Evolutionary conservation across 306 rosid genomes (phyloP), one percentile per base, ranked within the genome.

Genomic region (Fagus crenata): DNA sequence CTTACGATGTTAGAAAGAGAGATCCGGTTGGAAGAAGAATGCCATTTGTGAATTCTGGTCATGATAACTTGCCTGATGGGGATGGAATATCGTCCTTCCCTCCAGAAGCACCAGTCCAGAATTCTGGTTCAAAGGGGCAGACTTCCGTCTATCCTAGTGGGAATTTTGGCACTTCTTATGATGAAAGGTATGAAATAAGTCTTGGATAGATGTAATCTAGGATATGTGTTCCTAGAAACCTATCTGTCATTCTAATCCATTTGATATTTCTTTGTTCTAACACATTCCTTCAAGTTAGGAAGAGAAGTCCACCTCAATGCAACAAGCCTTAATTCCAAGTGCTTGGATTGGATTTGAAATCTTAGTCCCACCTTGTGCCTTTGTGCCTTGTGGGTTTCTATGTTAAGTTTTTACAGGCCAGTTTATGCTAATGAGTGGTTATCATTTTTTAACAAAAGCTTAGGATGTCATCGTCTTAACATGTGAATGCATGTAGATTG

Each of bases 151-250:
- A 84, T 71, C 60, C 81, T 73, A 81, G 84, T 32, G 82, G 81
- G 51, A 86, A 74, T 55, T 54, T 78, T 67, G 78, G 81, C 53
- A 65, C 86, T 49, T 32, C 84, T 15, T 71, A n/a, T n/a, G 95
- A 89, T 15, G 91, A 91, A 84, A 93, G 98, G 98, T 93, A 82
- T 67, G 75, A 5, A 22, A 49, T 41, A 46, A 78, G 28, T 77
- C 64, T 40, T 67, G 59, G 73, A 40, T 46, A 43, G 78, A 68
- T 74, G 14, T 22, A 41, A 28, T 3, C 3, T 69, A 8, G 11
- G 67, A 60, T 60, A n/a, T 40, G 11, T 67, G 53, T 73, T 61
- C 18, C 49, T 7, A 64, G 51, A 74, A 81, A 63, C 69, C 49
- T 7, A 56, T 71, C 40, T 53, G 56, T 51, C 40, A 33, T 76